Evolutionary conservation across 2,329 filamentous ascomycete species (phyloP), one percentile per base, ranked within the genome.

Genomic region (Phyllosticta citriasiana): DNA sequence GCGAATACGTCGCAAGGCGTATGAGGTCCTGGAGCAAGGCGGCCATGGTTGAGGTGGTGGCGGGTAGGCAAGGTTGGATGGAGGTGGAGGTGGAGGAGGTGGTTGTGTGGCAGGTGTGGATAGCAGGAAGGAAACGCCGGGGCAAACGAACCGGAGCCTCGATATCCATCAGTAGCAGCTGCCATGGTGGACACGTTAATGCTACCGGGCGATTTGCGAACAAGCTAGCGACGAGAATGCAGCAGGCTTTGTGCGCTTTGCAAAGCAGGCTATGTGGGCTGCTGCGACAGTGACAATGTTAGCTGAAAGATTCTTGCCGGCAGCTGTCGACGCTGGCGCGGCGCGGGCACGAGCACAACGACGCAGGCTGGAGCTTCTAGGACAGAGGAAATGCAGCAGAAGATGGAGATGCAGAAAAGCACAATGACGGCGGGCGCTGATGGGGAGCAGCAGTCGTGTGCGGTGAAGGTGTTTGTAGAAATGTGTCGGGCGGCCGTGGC

Each of bases 121-220:
- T 30, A 53, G 57, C 30, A 51, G 33, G 61, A 30, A 47, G 59
- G 40, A n/a, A 47, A 47, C 40, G n/a, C 3, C 40, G n/a, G 40
- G 40, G 40, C 59, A 61, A 66, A 73, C 73, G 70, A 70, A 74
- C 73, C 72, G 68, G 72, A 57, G 53, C 55, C 60, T 62, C 60
- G 60, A 62, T 62, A 62, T n/a, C 55, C 60, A 62, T 62, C 73
- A 70, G 73, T 73, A 66, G 71, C 71, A 66, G 72, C 72, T 72
- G 72, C 73, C 73, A 74, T 74, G 59, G 53, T 52, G 60, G 56
- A 62, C 26, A n/a, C 55, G 50, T 55, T 33, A 35, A n/a, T 47
- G 40, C 14, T 47, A n/a, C 40, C 40, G 40, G 40, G 14, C 40
- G 40, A 47, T 47, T 47, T 47, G 40, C 14, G 40, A n/a, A 47